A percentile compares a stretch with the other conserved stretches of the same genome.
phyloP scores from a whole-genome alignment of 805 yeast species.

The Teunomyces cretensis region DNA sequence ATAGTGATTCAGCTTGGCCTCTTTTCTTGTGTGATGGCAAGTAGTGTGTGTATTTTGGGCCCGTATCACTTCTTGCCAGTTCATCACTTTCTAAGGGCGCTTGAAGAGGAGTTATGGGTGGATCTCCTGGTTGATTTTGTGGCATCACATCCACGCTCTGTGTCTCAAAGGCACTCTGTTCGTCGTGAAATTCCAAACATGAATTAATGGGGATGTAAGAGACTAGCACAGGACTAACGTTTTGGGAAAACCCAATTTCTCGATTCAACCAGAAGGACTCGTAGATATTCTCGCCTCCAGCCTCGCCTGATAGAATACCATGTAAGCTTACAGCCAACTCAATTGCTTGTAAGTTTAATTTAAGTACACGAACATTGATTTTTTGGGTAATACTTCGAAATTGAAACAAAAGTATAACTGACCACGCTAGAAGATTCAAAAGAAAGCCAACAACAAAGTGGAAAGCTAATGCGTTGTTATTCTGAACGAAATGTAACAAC shows the following conservation, averaged over 20 bases:
- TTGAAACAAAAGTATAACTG: conserved; percentile 1
- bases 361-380: not conserved
- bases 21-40: not conserved
- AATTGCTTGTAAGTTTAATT: not conserved
- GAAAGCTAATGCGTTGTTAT: not conserved
- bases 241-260: not conserved
- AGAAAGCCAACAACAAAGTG: not conserved
- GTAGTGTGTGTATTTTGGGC: not conserved
- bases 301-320: not conserved
- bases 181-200: not conserved
- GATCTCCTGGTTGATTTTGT: too few relatives aligned
- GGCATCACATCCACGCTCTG: not conserved
- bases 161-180: not conserved
- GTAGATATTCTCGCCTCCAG: not conserved
- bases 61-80: not conserved
- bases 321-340: not conserved
- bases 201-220: conserved; percentile 2
- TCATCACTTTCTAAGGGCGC: not conserved
- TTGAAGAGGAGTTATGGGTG: not conserved
- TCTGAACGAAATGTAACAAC: not conserved
- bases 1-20: not conserved
- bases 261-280: not conserved
- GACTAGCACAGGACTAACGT: not conserved
- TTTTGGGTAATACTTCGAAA: not conserved
- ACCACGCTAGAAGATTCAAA: conserved; percentile 1